Base-by-base conservation (phyloP, 495 filamentous ascomycete genomes). In the Choiromyces venosus region DNA sequence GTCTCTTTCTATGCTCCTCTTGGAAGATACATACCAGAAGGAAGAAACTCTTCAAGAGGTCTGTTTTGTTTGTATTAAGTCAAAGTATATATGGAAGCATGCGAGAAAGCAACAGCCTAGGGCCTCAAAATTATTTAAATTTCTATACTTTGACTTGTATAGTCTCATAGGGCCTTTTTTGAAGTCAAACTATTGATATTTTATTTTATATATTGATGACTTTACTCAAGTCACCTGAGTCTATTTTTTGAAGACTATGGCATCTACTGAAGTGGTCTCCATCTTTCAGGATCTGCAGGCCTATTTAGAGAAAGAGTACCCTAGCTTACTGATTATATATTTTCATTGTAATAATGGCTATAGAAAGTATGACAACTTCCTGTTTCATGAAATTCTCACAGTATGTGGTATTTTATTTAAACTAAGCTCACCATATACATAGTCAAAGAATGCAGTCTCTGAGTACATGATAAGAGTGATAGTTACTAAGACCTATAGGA, bases 281-380 rank as follows among this genome's bases (percentile, higher is more conserved):
- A 9, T 38, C 37, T 38, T 38, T 9, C 25, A 33, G 9, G 25
- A 37, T 21, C 65, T 66, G n/a, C 42, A 71, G 10, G 69, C 69
- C 16, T 4, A 65, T 33, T 4, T 65, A 38, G 37, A 38, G 9
- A 38, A 38, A 9, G 4, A 38, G 37, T 19, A 56, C 14, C 14
- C 25, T 10, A 65, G n/a, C 37, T 65, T 61, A 12, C 33, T 12
- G 8, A 65, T 71, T 29, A 21, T 6, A 5, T 5, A 21, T 64
- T 71, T 71, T 39, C 40, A 25, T 18, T 65, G 42, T 29, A 29
- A 71, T 33, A 71, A 71, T n/a, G n/a, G n/a, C n/a, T n/a, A n/a
- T n/a, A n/a, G n/a, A n/a, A n/a, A n/a, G n/a, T n/a, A n/a, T n/a
- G n/a, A n/a, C n/a, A n/a, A n/a, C n/a, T n/a, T 9, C 8, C 25